Base-by-base conservation (phyloP, 768 basidiomycete genomes). In the Tylopilus sp. region DNA sequence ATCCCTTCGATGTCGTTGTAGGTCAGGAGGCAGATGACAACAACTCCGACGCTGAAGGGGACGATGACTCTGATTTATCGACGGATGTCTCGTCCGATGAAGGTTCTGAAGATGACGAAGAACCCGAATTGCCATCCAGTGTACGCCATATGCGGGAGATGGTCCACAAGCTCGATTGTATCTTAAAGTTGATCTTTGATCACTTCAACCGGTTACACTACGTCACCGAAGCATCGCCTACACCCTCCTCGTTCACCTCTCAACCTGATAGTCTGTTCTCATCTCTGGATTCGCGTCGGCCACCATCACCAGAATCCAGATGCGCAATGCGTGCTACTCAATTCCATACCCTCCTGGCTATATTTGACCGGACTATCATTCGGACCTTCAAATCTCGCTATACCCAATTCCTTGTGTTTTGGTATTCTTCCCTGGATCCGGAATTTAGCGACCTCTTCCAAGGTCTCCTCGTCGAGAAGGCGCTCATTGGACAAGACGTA, bases 351-450 rank as follows among this genome's bases (percentile, higher is more conserved):
- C 85, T 99, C 18, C 82, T 99, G 45, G 83, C 87, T 56, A 92
- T 98, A 56, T 99, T 99, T 62, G 92, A 97, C 67, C 83, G 91
- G 36, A 86, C 86, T 33, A 93, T 99, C 65, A 80, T 99, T 44
- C 88, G 86, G 35, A 98, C 97, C 2, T 97, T 97, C 75, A 94
- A 95, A 63, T 97, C 94, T 0, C 89, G 95, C 35, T 97, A 98
- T 69, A 94, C 93, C 13, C 97, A 98, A 62, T 99, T 99, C 72
- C 80, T 99, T 53, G 63, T 98, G 41, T 99, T 99, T 75, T 97
- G 92, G 85, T 92, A 86, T 63, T 80, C 94, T 20, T 98, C 95
- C 0, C 85, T 95, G 46, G 86, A 93, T 58, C 75, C 87, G 2
- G 84, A 91, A 54, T 97, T 93, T 60, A 80, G 88, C 40, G 95